Evolutionary conservation across 129 eudicot species (phyloP), one percentile per base, ranked within the genome.

Genomic region (Tagetes patula): DNA sequence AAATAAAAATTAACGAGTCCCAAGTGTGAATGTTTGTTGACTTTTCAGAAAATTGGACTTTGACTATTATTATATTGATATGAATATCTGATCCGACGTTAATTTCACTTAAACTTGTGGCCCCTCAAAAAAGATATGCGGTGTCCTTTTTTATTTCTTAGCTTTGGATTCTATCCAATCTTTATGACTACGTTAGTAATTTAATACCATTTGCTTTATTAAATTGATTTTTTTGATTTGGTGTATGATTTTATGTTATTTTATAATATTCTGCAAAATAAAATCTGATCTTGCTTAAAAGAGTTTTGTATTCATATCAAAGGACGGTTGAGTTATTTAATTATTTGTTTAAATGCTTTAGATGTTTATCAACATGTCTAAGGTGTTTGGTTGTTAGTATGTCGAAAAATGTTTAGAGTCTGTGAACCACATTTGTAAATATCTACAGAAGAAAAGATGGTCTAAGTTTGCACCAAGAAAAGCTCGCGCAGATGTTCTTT

Each of bases 81-180:
- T 20, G 27, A 20, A 20, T 20, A 20, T 20, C 27, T 54, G 45
- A 68, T 46, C 53, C 33, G 7, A 56, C 62, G 61, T 76, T 76
- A 76, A 58, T 53, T 32, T 73, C 75, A 68, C 38, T 45, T 33
- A 46, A 68, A 33, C 54, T 58, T 68, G 36, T 31, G 62, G 65
- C 36, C 73, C 81, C 75, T 47, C 9, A 0, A 38, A 56, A 39
- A 45, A 76, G 82, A 78, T 78, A 78, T 48, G 77, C 38, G 14
- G 81, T 49, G 53, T 77, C 75, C 75, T 38, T 36, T 50, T 45
- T 70, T 43, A 60, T 77, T 70, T 62, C 31, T 55, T 41, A 71
- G 64, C 77, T 50, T 63, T 31, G 77, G 73, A 78, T 78, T 71
- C 82, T 53, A 32, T 78, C 48, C 72, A 27, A 10, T 56, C 70